A percentile compares a stretch with the other conserved stretches of the same genome.
Conservation (phyloP, 2,329 filamentous ascomycete species). For the Dothistroma pini region DNA sequence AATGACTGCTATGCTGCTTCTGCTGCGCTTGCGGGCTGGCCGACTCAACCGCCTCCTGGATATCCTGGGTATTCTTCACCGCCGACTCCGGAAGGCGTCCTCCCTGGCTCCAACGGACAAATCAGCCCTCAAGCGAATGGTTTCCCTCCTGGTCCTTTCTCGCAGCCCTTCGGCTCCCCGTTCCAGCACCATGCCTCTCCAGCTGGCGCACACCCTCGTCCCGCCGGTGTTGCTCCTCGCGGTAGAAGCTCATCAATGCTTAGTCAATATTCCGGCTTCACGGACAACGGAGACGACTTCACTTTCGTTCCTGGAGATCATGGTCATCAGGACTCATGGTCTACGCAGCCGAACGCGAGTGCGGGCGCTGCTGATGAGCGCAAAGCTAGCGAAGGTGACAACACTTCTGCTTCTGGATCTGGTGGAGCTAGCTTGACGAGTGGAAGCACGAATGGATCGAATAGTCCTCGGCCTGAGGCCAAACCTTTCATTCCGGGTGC, state of each 20-base stretch:
- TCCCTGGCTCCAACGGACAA: conserved; percentile 49
- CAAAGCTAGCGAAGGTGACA: conserved; percentile 26
- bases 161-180: conserved; percentile 25
- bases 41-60: conserved; percentile 23
- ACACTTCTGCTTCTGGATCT: conserved; percentile 22
- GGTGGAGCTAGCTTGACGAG: conserved; percentile 21
- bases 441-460: conserved; percentile 32
- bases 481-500: conserved; percentile 31
- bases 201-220: conserved; percentile 13
- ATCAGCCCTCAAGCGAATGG: conserved; percentile 21
- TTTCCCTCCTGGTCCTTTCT: conserved; percentile 19
- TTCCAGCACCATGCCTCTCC: conserved; percentile 22
- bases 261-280: conserved; percentile 50
- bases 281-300: conserved; percentile 38
- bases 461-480: conserved; percentile 34
- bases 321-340: conserved; percentile 26
- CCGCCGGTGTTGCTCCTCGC: conserved; percentile 28
- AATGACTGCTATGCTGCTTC: conserved; percentile 40
- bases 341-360: conserved; percentile 14
- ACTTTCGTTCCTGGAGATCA: conserved; percentile 19
- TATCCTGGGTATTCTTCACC: conserved; percentile 37
- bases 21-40: conserved; percentile 28
- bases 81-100: conserved; percentile 57
- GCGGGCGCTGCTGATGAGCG: conserved; percentile 21
- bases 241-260: conserved; percentile 52